Evolutionary conservation across 2,329 filamentous ascomycete species (phyloP).

Genomic region (Coniella lustricola): DNA sequence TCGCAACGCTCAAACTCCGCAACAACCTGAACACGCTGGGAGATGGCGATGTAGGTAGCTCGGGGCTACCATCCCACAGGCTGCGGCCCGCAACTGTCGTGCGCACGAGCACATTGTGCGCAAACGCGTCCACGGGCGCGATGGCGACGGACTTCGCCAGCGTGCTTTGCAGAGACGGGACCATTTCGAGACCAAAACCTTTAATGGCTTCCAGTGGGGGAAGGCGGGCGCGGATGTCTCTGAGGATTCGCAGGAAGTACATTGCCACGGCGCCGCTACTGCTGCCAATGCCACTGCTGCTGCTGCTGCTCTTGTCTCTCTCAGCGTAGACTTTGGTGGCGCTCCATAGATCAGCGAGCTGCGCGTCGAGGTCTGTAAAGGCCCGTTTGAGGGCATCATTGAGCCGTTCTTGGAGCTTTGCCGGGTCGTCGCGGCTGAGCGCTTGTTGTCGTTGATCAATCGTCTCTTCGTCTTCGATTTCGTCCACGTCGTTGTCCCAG

Average conservation of each 20-base stretch:
- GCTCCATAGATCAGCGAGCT: constrained; percentile 45
- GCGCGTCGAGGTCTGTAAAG: constrained; percentile 43
- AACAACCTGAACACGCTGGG: constrained; percentile 67
- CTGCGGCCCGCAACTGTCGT: constrained; percentile 52
- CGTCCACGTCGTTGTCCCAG: constrained; percentile 70
- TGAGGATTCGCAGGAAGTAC: constrained; percentile 66
- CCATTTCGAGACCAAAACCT: constrained; percentile 51
- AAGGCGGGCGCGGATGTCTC: constrained; percentile 64
- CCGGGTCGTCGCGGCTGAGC: constrained; percentile 57
- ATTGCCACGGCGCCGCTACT: constrained; percentile 46
- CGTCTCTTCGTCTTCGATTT: constrained; percentile 66
- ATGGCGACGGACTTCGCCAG: constrained; percentile 49
- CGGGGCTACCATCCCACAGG: constrained; percentile 74
- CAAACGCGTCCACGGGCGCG: constrained; percentile 42
- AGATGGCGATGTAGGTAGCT: constrained; percentile 72
- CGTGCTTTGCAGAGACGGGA: constrained; percentile 57
- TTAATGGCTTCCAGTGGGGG: constrained; percentile 45
- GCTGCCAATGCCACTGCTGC: too few relatives aligned
- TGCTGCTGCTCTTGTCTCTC: constrained; percentile 41
- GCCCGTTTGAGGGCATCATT: constrained; percentile 27
- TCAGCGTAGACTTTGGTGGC: constrained; percentile 36
- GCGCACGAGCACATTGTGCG: constrained; percentile 32
- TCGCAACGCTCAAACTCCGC: constrained; percentile 54
- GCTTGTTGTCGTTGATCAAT: constrained; percentile 59
- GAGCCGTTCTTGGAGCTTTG: constrained; percentile 28